Evolutionary conservation across 768 basidiomycete genomes (phyloP).

Genomic region (Boletus coccyginus): DNA sequence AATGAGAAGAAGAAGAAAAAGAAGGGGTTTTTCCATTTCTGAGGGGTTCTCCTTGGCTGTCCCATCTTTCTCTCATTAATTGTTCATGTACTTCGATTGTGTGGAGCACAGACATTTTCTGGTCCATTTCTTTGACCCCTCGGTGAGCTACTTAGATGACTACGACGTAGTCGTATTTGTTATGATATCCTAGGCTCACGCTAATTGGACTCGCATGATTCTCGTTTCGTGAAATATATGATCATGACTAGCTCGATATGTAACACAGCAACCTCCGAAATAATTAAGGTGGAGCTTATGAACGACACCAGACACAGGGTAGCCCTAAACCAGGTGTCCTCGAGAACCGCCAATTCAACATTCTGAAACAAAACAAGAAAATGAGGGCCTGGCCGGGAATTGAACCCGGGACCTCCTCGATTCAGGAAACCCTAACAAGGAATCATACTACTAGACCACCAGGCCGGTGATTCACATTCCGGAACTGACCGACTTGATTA

Average conservation of each 20-base stretch:
- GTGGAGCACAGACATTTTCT: background rate
- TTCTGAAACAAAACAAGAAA: background rate
- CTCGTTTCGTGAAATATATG: background rate
- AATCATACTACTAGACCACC: conserved; percentile 56
- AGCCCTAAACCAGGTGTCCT: background rate
- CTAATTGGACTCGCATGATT: conserved; percentile 6
- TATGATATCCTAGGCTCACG: conserved; percentile 7
- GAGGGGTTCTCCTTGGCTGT: conserved; percentile 4
- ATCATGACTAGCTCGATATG: background rate
- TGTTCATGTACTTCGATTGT: background rate
- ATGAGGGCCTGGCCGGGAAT: conserved; percentile 54
- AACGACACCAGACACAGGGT: background rate
- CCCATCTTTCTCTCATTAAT: background rate
- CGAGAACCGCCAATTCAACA: background rate
- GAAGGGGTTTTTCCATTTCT: conserved; percentile 68
- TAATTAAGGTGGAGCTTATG: background rate
- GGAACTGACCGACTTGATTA: background rate
- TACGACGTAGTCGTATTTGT: conserved; percentile 2
- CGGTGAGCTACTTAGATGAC: conserved; percentile 2
- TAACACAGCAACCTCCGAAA: background rate
- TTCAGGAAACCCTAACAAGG: conserved; percentile 44
- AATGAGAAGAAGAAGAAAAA: conserved; percentile 78
- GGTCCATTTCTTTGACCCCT: background rate
- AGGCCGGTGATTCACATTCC: conserved; percentile 26
- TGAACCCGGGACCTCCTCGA: conserved; percentile 63